A percentile compares a stretch with the other conserved stretches of the same genome.
Evolutionary conservation across 805 yeast genomes (phyloP).

Genomic region (Saccharomycopsis selenospora): DNA sequence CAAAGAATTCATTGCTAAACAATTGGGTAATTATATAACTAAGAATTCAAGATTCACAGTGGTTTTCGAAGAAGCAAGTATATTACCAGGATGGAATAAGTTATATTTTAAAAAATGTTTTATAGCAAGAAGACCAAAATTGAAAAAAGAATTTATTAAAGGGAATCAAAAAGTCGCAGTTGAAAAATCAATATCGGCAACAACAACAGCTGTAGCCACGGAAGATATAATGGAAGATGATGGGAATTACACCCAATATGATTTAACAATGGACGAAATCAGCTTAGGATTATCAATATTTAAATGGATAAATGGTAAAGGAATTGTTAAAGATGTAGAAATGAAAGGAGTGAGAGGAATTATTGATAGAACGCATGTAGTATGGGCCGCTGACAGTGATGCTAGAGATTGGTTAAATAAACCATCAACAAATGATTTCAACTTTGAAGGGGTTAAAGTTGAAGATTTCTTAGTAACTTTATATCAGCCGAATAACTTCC

Average conservation of each 20-base stretch:
- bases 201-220: slow-evolving; percentile 13
- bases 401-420: slow-evolving; percentile 73
- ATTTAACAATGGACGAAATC: slow-evolving; percentile 79
- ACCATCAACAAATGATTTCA: slow-evolving; percentile 85
- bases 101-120: slow-evolving; percentile 79
- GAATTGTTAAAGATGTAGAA: slow-evolving; percentile 74
- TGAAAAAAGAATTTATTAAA: slow-evolving; percentile 43
- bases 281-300: slow-evolving; percentile 71
- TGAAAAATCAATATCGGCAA: slow-evolving; percentile 41
- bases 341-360: slow-evolving; percentile 86
- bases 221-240: slow-evolving; percentile 43
- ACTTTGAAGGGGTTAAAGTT: slow-evolving; percentile 72
- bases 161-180: slow-evolving; percentile 71
- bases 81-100: slow-evolving; percentile 92
- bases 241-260: slow-evolving; percentile 95
- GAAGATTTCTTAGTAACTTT: slow-evolving; percentile 81
- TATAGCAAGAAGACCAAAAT: slow-evolving; percentile 75
- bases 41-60: slow-evolving; percentile 76
- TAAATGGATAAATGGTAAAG: slow-evolving; percentile 87
- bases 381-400: slow-evolving; percentile 75
- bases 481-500: slow-evolving; percentile 70
- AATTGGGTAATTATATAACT: slow-evolving; percentile 77
- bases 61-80: slow-evolving; percentile 77
- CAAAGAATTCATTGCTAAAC: slow-evolving; percentile 72
- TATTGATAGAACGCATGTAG: slow-evolving; percentile 82